A percentile compares a stretch with the other conserved stretches of the same genome.
These are phyloP conservation scores for Tulasnella sp. DNA, from an alignment of 768 basidiomycete genomes.

Conservation along the genomic window DNA sequence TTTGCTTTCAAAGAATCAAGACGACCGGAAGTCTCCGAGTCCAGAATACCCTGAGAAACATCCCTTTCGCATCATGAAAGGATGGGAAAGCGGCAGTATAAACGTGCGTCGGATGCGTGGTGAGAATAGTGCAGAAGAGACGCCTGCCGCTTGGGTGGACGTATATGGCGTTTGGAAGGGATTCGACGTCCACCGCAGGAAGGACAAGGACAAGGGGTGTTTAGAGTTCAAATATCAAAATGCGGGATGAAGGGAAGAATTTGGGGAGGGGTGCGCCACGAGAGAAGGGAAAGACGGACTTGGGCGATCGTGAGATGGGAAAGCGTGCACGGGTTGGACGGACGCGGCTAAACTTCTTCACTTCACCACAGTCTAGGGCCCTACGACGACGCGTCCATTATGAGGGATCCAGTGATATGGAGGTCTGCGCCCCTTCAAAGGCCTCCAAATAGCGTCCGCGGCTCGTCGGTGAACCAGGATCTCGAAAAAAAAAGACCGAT, in stretches of 20 bases:
- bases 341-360: neutral
- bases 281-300: neutral
- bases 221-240: neutral
- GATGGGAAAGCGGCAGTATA: neutral
- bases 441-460: neutral
- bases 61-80: neutral
- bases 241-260: neutral
- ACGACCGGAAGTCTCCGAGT: neutral
- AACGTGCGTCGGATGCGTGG: neutral
- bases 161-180: neutral
- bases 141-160: neutral
- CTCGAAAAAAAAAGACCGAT: neutral
- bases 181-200: no score
- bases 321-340: neutral
- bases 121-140: neutral
- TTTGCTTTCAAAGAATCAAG: neutral
- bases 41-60: no score
- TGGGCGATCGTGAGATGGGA: neutral
- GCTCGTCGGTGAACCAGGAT: neutral
- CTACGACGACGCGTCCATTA: neutral
- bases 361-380: neutral
- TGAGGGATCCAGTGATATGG: neutral
- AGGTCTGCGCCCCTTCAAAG: neutral
- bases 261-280: no score
- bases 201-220: neutral